phyloP scores from a whole-genome alignment of 1,284 basidiomycete species.

The Ustilago esculenta region DNA sequence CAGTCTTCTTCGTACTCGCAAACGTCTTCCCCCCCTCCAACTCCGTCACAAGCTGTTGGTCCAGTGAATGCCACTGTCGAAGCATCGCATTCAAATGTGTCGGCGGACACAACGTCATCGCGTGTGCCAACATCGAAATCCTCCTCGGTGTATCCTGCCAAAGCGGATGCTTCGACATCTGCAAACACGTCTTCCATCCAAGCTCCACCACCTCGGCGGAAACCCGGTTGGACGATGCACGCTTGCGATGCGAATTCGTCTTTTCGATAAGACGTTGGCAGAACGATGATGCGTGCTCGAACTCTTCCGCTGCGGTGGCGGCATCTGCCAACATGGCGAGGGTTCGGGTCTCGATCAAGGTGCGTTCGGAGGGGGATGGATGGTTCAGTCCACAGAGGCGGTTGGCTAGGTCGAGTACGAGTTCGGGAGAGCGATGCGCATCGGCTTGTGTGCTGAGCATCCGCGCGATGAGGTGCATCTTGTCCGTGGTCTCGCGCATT shows the following conservation, averaged over 20 bases:
- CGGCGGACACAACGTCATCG: conserved; percentile 27
- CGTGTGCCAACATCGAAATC: conserved; percentile 30
- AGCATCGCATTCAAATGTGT: conserved; percentile 25
- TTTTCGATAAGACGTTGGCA: conserved; percentile 27
- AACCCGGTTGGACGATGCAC: not conserved
- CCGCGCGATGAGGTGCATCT: conserved; percentile 25
- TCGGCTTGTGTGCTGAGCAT: conserved; percentile 28
- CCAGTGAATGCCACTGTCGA: conserved; percentile 24
- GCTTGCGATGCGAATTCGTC: conserved; percentile 3
- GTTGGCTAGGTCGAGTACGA: conserved; percentile 34
- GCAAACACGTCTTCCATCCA: conserved; percentile 34
- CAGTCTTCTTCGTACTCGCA: conserved; percentile 3
- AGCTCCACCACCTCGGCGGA: conserved; percentile 12
- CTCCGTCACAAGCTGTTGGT: conserved; percentile 21
- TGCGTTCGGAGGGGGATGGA: not conserved
- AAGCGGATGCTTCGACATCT: conserved; percentile 37
- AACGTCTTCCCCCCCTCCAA: conserved; percentile 21
- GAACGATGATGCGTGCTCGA: conserved; percentile 19
- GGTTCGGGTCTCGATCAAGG: conserved; percentile 25
- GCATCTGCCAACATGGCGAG: conserved; percentile 49
- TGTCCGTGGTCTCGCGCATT: conserved; percentile 26
- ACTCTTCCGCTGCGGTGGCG: conserved; percentile 29
- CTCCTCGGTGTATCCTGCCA: conserved; percentile 39
- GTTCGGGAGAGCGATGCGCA: conserved; percentile 38
- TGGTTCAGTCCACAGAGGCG: conserved; percentile 6